Evolutionary conservation across 2,329 filamentous ascomycete genomes (phyloP).

Genomic region (Fusarium verrucosum): DNA sequence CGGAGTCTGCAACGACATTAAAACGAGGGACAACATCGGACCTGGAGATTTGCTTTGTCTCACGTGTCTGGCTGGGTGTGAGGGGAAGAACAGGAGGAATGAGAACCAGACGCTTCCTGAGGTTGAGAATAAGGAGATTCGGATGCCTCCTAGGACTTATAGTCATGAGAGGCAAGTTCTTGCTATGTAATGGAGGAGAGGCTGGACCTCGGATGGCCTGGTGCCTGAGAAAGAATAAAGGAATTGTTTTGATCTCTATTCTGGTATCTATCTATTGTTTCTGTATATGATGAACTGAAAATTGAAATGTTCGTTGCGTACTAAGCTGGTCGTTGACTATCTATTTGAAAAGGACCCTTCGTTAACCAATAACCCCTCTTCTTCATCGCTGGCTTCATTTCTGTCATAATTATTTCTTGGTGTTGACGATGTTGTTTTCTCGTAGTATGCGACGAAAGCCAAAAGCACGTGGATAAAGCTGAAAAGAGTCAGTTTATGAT

Average conservation of each 20-base stretch:
- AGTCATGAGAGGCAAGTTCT: too few relatives aligned
- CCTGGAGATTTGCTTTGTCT: conserved; percentile 9
- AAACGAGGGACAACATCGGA: not conserved
- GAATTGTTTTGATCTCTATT: not conserved
- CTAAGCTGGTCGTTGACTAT: not conserved
- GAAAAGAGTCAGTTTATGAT: not conserved
- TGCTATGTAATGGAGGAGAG: not conserved
- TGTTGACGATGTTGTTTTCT: not conserved
- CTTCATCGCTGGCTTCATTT: conserved; percentile 1
- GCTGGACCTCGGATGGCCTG: not conserved
- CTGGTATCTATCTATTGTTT: not conserved
- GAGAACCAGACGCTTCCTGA: not conserved
- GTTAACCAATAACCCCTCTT: conserved; percentile 7
- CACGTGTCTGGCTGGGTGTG: not conserved
- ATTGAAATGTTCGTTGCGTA: not conserved
- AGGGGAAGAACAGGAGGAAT: conserved; percentile 11
- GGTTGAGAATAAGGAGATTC: not conserved
- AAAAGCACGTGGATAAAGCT: conserved; percentile 18
- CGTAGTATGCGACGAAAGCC: conserved; percentile 13
- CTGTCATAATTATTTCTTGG: not conserved
- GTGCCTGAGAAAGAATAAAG: not conserved
- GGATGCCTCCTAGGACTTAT: too few relatives aligned
- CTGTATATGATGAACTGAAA: not conserved
- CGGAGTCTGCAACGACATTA: not conserved
- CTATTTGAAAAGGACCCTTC: not conserved